These are phyloP conservation scores for Solanum chiquidenum DNA, from an alignment of 257 asterid genomes.

Conservation along the genomic window DNA sequence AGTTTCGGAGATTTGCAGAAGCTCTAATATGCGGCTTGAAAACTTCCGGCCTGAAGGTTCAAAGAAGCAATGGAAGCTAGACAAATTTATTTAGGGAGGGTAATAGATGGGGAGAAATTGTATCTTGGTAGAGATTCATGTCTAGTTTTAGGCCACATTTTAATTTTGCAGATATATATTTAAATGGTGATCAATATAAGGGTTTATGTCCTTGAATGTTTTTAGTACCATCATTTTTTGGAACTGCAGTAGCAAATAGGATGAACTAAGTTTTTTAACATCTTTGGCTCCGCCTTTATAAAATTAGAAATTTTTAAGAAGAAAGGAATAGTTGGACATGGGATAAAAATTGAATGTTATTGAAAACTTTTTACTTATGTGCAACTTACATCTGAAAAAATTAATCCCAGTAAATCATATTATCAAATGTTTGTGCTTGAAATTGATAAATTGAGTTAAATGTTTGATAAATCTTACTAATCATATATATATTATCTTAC, in stretches of 20 bases:
- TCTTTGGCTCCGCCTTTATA: neutral
- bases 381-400: neutral
- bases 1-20: conserved; percentile 9
- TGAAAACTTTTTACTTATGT: neutral
- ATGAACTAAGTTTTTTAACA: neutral
- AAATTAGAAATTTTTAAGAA: neutral
- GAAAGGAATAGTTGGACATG: neutral
- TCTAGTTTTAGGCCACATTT: conserved; percentile 3
- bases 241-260: neutral
- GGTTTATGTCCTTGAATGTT: neutral
- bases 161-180: neutral
- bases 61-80: conserved; percentile 27
- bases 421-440: no score
- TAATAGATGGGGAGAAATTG: neutral
- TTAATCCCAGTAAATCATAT: neutral
- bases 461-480: no score
- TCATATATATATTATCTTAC: no score
- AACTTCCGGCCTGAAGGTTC: conserved; percentile 32
- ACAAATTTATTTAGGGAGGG: conserved; percentile 24
- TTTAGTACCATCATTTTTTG: neutral
- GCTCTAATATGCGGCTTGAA: conserved; percentile 18
- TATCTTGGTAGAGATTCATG: conserved; percentile 14
- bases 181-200: conserved; percentile 3
- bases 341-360: neutral
- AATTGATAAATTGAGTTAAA: no score